Evolutionary conservation across 441 rosid genomes (phyloP), one percentile per base, ranked within the genome.

Genomic region (Erodium moschatum): DNA sequence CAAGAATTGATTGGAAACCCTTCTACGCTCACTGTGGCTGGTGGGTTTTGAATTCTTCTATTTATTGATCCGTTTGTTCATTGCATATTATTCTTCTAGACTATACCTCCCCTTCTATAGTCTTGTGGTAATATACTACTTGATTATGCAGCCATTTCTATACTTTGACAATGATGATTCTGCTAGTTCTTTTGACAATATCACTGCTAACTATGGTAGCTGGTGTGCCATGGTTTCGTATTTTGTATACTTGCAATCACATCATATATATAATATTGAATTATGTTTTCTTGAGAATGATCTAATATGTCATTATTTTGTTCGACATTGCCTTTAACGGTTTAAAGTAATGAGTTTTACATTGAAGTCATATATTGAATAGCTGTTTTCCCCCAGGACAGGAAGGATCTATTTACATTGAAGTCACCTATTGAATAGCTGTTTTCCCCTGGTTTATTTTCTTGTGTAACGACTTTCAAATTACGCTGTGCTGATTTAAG

Each of bases 1-100:
- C 88, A 87, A 75, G 95, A 92, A 76, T 70, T 90, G 79, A 83
- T 86, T 4, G 95, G 96, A 77, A 76, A 78, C 78, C 58, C 79
- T 6, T 80, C 75, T 78, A 74, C 64, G 72, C 78, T 85, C 61
- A 78, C 92, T 31, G 79, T 82, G 58, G 72, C 48, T 68, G 96
- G 98, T 92, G 76, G 24, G 91, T 71, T 67, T 75, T 68, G 50
- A 56, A 64, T 64, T 64, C 67, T 64, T 64, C 48, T 29, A 35
- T 38, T 0, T 13, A 4, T 64, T 20, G 16, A n/a, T 64, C 20
- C 42, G 6, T 12, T 64, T 64, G 10, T n/a, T 33, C 5, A n/a
- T 64, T 64, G 66, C 44, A 15, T 31, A 44, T n/a, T 64, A 64
- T 29, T 6, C 12, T 48, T 79, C 74, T 70, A 44, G 66, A 42